Conservation (phyloP, 805 yeast genomes). For the Ogataea pini region DNA sequence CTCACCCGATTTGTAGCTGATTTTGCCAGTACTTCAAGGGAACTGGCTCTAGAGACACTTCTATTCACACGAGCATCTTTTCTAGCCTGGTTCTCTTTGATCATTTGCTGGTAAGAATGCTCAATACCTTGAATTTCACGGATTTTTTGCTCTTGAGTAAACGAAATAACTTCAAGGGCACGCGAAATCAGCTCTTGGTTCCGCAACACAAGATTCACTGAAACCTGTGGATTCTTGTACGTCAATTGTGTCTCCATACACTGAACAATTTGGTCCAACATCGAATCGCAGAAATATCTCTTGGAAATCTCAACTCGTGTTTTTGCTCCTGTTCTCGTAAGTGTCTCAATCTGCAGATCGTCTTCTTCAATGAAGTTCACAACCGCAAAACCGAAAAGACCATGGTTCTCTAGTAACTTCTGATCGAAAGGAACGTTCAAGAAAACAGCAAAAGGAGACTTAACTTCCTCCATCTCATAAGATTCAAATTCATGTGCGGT, state of each 20-base stretch:
- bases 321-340: conserved; percentile 26
- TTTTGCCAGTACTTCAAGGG: conserved; percentile 23
- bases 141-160: conserved; percentile 10
- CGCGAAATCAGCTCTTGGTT: conserved; percentile 29
- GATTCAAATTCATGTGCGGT: conserved; percentile 66
- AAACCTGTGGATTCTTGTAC: conserved; percentile 35
- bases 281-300: conserved; percentile 36
- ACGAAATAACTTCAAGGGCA: conserved; percentile 16
- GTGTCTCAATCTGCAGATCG: conserved; percentile 28
- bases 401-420: conserved; percentile 36
- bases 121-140: conserved; percentile 13
- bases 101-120: conserved; percentile 5
- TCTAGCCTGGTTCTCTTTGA: conserved; percentile 14
- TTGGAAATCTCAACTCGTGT: conserved; percentile 31
- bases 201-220: conserved; percentile 30
- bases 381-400: conserved; percentile 27
- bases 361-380: conserved; percentile 25
- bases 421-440: conserved; percentile 54
- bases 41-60: conserved; percentile 21
- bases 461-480: conserved; percentile 54
- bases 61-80: conserved; percentile 11
- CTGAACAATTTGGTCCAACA: conserved; percentile 42
- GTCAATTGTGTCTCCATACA: conserved; percentile 37
- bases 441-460: conserved; percentile 65
- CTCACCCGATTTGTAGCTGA: conserved; percentile 17